Evolutionary conservation across 75 land plant species (phyloP), one percentile per base, ranked within the genome.

Genomic region (Larix kaempferi): DNA sequence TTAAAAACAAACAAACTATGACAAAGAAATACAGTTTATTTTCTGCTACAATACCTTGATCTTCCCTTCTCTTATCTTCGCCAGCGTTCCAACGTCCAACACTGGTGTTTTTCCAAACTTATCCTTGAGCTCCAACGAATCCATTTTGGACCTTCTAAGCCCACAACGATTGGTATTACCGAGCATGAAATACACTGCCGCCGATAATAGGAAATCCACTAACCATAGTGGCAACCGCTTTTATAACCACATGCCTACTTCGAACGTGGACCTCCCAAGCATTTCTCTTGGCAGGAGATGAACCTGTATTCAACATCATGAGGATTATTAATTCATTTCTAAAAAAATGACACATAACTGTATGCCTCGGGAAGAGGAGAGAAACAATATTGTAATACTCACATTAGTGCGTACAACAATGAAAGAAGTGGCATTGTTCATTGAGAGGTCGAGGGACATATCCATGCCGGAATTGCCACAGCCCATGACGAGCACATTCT

Each of bases 381-480:
- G n/a, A n/a, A n/a, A n/a, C n/a, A n/a, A 4, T 6, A 44, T 44
- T 44, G 1, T 44, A 44, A 5, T 44, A 74, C 88, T 86, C 71
- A 90, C 92, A 79, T 76, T 74, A 62, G 72, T 72, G 26, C 89
- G 77, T 4, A 84, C 88, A 3, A 78, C 86, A 3, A 91, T 71
- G 55, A 84, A 72, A 21, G 88, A 54, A 16, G 56, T 27, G 63
- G 92, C 92, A 69, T 71, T 54, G 63, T 76, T 66, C 35, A 84
- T 61, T 1, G 76, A 81, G 12, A 92, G 82, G 58, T 92, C 94
- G 35, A 88, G 81, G 13, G 83, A 74, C 33, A 92, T 44, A 60
- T 90, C 92, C 94, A 92, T 90, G 59, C 92, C 94, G 13, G 94
- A 90, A 66, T 92, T 92, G n/a, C 92, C 94, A 71, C 82, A 77